Percentiles rank a stretch among this genome's conserved stretches.
phyloP scores from a whole-genome alignment of 306 rosid species.

The Quercus agrifolia region DNA sequence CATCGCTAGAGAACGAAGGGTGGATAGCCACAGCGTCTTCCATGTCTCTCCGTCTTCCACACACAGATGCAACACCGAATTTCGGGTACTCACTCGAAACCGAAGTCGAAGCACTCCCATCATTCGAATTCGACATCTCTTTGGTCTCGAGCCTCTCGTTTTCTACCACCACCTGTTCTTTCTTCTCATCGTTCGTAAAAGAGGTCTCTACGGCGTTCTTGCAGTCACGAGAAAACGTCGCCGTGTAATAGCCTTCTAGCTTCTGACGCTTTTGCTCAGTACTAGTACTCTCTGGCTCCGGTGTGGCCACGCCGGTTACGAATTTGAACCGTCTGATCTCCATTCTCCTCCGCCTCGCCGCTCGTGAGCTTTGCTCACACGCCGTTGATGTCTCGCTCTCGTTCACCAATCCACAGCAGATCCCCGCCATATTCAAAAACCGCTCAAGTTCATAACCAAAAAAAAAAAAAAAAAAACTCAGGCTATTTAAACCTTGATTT shows the following conservation, averaged over 20 bases:
- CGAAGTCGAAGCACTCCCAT: no score
- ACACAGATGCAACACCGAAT: constrained; percentile 50
- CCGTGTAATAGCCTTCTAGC: background rate
- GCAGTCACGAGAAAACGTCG: constrained; percentile 21
- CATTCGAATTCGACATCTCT: background rate
- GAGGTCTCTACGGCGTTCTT: constrained; percentile 21
- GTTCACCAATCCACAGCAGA: constrained; percentile 33
- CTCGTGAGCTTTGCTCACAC: constrained; percentile 27
- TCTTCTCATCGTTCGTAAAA: constrained; percentile 22
- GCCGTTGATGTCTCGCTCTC: constrained; percentile 16
- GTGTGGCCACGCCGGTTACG: constrained; percentile 25
- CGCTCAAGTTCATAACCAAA: background rate
- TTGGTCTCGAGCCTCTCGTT: background rate
- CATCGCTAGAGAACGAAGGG: constrained; percentile 20
- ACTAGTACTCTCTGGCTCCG: background rate
- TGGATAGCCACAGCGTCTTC: constrained; percentile 52
- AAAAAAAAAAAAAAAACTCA: background rate
- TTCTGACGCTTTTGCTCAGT: constrained; percentile 30
- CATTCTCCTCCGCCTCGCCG: constrained; percentile 54
- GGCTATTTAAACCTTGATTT: background rate
- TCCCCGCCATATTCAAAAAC: constrained; percentile 36
- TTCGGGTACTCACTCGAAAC: constrained; percentile 13
- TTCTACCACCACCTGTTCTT: background rate
- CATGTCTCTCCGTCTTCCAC: constrained; percentile 65
- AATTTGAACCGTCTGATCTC: constrained; percentile 45